Evolutionary conservation across 768 basidiomycete genomes (phyloP).

Genomic region (Lactarius sp.): DNA sequence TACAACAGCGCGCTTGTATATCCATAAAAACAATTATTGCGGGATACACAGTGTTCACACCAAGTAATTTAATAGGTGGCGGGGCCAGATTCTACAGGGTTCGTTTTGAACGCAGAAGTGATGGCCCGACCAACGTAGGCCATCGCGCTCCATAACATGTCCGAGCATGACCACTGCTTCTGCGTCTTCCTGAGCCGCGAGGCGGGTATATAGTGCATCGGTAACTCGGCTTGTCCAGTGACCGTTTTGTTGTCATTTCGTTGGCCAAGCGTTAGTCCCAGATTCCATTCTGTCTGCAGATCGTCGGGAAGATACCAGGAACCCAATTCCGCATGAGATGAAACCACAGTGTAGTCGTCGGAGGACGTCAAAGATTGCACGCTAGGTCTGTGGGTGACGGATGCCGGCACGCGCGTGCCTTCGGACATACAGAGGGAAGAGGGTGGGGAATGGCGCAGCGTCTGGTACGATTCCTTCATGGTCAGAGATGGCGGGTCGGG

Average conservation of each 20-base stretch:
- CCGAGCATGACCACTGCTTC: slow-evolving; percentile 22
- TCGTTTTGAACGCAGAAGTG: slow-evolving; percentile 12
- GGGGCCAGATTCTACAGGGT: not conserved
- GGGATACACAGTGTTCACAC: not conserved
- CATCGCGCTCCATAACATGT: slow-evolving; percentile 15
- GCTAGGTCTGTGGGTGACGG: slow-evolving; percentile 16
- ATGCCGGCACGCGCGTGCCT: slow-evolving; percentile 14
- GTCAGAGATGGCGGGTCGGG: slow-evolving; percentile 23
- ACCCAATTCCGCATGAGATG: slow-evolving; percentile 10
- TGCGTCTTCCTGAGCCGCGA: slow-evolving; percentile 17
- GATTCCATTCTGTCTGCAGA: slow-evolving; percentile 16
- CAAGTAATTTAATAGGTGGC: slow-evolving; percentile 5
- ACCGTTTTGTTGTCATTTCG: slow-evolving; percentile 1
- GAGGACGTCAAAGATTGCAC: slow-evolving; percentile 18
- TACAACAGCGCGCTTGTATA: not conserved
- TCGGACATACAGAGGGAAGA: slow-evolving; percentile 17
- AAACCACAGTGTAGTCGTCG: slow-evolving; percentile 8
- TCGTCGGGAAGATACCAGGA: slow-evolving; percentile 20
- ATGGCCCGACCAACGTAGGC: slow-evolving; percentile 17
- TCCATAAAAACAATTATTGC: not conserved
- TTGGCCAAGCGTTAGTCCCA: not conserved
- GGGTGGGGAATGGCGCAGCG: slow-evolving; percentile 6
- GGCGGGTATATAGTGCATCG: slow-evolving; percentile 20
- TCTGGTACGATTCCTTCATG: slow-evolving; percentile 19
- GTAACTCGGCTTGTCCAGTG: slow-evolving; percentile 4